phyloP scores from a whole-genome alignment of 2,329 filamentous ascomycete species.

The Xylaria hypoxylon region DNA sequence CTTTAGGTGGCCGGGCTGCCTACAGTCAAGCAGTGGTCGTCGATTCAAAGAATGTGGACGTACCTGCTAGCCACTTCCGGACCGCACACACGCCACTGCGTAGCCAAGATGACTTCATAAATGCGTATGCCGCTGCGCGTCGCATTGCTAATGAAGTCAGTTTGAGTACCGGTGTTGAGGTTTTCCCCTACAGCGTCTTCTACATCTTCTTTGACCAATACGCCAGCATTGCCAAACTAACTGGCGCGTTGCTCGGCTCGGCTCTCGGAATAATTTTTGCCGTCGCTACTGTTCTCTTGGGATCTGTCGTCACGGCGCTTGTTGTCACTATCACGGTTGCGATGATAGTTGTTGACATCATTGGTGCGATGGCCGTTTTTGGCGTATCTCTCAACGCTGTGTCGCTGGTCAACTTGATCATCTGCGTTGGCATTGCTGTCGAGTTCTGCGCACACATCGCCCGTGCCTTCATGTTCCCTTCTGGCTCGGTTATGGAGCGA shows the following conservation, averaged over 20 bases:
- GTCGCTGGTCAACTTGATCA: slow-evolving; percentile 94
- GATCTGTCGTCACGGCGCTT: slow-evolving; percentile 82
- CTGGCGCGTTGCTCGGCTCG: slow-evolving; percentile 81
- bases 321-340: slow-evolving; percentile 87
- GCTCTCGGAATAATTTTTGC: slow-evolving; percentile 88
- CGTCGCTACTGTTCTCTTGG: slow-evolving; percentile 82
- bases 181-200: slow-evolving; percentile 97
- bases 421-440: slow-evolving; percentile 95
- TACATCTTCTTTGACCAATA: slow-evolving; percentile 99
- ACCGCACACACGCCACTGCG: slow-evolving; percentile 88
- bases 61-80: slow-evolving; percentile 90
- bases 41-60: slow-evolving; percentile 72
- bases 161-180: slow-evolving; percentile 76
- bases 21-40: slow-evolving; percentile 88
- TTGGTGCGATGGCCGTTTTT: slow-evolving; percentile 92
- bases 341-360: slow-evolving; percentile 95
- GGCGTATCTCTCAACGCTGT: slow-evolving; percentile 94
- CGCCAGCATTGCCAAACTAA: slow-evolving; percentile 82
- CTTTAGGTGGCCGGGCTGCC: slow-evolving; percentile 86
- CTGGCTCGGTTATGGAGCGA: slow-evolving; percentile 81
- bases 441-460: slow-evolving; percentile 99
- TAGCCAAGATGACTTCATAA: slow-evolving; percentile 92
- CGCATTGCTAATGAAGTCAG: slow-evolving; percentile 85
- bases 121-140: slow-evolving; percentile 87
- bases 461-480: slow-evolving; percentile 94